Conservation (phyloP, 345 rosid species). For the Sisymbrium irio region DNA sequence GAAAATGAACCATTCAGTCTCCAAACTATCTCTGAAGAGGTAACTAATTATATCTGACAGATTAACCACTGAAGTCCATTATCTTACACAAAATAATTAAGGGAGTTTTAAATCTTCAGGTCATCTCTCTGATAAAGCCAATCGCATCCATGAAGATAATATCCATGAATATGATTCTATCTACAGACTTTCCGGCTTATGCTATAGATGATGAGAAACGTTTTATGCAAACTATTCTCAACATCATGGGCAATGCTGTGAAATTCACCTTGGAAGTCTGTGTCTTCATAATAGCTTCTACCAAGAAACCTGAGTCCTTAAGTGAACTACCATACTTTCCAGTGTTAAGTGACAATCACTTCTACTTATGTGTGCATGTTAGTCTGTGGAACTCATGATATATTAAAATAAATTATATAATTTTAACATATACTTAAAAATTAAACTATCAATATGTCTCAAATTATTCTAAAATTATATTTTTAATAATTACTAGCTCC, state of each 20-base stretch:
- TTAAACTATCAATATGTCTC: no score
- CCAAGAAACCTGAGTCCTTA: conserved; percentile 70
- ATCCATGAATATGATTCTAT: conserved; percentile 50
- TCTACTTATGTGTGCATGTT: conserved; percentile 82
- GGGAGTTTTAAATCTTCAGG: conserved; percentile 40
- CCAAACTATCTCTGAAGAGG: conserved; percentile 71
- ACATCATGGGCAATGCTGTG: conserved; percentile 84
- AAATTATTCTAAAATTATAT: no score
- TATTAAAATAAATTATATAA: no score
- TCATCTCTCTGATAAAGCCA: conserved; percentile 68
- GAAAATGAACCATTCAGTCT: conserved; percentile 62
- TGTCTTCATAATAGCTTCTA: conserved; percentile 63
- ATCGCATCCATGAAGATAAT: conserved; percentile 77
- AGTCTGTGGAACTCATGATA: no score
- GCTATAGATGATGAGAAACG: conserved; percentile 90
- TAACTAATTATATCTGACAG: conserved; percentile 1
- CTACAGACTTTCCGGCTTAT: conserved; percentile 74
- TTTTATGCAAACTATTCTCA: conserved; percentile 71
- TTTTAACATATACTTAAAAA: no score
- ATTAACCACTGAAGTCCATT: neutral
- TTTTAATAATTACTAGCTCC: no score
- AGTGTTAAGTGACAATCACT: conserved; percentile 54
- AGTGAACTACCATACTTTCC: conserved; percentile 68
- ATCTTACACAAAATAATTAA: neutral
- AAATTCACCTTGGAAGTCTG: conserved; percentile 90